Percentiles rank a stretch among this genome's conserved stretches.
Conservation (phyloP, 2,329 filamentous ascomycete genomes). For the Phyllosticta capitalensis region DNA sequence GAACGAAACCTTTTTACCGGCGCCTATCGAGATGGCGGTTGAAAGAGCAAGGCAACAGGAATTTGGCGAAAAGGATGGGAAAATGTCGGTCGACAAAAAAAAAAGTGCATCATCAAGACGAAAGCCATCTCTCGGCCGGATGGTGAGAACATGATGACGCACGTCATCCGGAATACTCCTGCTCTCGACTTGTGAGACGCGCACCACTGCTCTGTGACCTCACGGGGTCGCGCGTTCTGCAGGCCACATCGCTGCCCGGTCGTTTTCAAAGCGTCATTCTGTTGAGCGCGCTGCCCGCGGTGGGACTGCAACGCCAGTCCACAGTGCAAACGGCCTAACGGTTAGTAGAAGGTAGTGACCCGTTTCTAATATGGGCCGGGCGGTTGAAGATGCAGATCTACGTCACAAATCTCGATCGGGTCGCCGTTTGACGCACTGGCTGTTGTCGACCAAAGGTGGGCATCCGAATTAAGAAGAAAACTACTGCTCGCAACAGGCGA, state of each 20-base stretch:
- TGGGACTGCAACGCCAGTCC: not conserved
- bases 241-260: not conserved
- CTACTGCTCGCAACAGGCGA: conserved; percentile 1
- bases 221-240: not conserved
- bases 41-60: not conserved
- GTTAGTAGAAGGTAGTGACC: not conserved
- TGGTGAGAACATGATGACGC: not conserved
- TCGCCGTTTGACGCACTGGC: not conserved
- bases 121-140: not conserved
- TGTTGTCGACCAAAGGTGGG: conserved; percentile 1
- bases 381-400: not conserved
- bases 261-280: not conserved
- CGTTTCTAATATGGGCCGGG: conserved; percentile 3
- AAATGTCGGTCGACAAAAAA: not conserved
- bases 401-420: conserved; percentile 2
- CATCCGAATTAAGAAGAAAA: conserved; percentile 4
- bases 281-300: not conserved
- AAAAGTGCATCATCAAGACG: not conserved
- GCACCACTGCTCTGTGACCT: not conserved
- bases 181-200: not conserved
- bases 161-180: not conserved
- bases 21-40: not conserved
- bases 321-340: not conserved
- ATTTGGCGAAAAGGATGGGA: not conserved
- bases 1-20: not conserved